Conservation (phyloP, 139 green algal species). For the Coelastrella sp. region DNA sequence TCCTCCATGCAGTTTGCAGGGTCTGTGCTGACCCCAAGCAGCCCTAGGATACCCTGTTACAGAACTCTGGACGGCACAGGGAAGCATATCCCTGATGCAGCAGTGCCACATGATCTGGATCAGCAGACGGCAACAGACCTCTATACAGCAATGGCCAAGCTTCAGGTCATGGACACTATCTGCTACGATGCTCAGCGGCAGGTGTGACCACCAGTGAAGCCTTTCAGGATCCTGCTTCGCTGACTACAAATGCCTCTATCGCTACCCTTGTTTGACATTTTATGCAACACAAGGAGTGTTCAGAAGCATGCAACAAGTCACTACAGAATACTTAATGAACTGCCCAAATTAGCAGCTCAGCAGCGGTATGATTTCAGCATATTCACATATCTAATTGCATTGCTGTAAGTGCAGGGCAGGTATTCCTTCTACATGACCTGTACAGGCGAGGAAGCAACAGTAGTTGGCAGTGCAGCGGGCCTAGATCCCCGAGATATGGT, state of each 20-base stretch:
- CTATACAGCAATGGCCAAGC: constrained; percentile 53
- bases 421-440: constrained; percentile 97
- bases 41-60: constrained; percentile 72
- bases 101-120: constrained; percentile 59
- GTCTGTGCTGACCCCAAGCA: constrained; percentile 18
- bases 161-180: constrained; percentile 84
- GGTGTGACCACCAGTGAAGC: constrained; percentile 49
- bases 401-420: constrained; percentile 70
- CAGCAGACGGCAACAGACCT: constrained; percentile 52
- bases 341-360: too few relatives aligned
- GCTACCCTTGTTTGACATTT: too few relatives aligned
- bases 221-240: not conserved
- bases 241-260: not conserved
- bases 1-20: constrained; percentile 62
- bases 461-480: constrained; percentile 86
- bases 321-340: too few relatives aligned
- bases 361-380: too few relatives aligned
- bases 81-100: constrained; percentile 54
- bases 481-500: constrained; percentile 82
- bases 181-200: constrained; percentile 97
- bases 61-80: constrained; percentile 73
- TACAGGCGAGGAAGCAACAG: constrained; percentile 88
- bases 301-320: too few relatives aligned
- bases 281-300: too few relatives aligned
- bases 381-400: not conserved